Conservation (phyloP, 768 basidiomycete species). For the Coprinopsis strossmayeri region DNA sequence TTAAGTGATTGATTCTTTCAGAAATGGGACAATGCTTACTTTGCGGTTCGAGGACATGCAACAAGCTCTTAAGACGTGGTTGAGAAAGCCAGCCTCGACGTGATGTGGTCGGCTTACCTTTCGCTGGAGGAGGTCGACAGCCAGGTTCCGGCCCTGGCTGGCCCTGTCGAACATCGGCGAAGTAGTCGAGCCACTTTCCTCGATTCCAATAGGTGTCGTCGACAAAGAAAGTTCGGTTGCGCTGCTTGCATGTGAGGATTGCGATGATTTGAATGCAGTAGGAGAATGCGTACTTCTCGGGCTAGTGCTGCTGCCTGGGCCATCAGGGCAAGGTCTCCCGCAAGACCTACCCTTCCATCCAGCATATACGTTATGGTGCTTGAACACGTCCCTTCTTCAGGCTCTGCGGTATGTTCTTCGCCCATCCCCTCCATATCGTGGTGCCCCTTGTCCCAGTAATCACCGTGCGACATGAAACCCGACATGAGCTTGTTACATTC, state of each 20-base stretch:
- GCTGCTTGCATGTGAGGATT: conserved; percentile 30
- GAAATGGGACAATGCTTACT: conserved; percentile 31
- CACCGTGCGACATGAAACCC: conserved; percentile 40
- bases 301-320: conserved; percentile 64
- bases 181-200: conserved; percentile 70
- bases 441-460: conserved; percentile 43
- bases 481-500: conserved; percentile 48
- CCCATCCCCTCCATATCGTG: conserved; percentile 16
- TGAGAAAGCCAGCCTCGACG: conserved; percentile 5
- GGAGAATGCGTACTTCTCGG: conserved; percentile 39
- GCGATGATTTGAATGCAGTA: conserved; percentile 2
- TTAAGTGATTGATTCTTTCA: conserved; percentile 2
- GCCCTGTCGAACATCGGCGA: conserved; percentile 41
- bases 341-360: conserved; percentile 58
- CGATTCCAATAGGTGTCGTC: conserved; percentile 71
- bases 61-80: conserved; percentile 44
- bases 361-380: conserved; percentile 69
- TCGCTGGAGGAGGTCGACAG: conserved; percentile 54
- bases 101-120: conserved; percentile 34
- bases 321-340: conserved; percentile 59
- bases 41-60: conserved; percentile 63
- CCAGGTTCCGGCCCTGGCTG: conserved; percentile 63
- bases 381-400: conserved; percentile 34
- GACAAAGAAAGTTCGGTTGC: conserved; percentile 59
- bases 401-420: conserved; percentile 18